A percentile compares a stretch with the other conserved stretches of the same genome.
These are phyloP conservation scores for Wickerhamomyces kurtzmanii DNA, from an alignment of 805 yeast genomes.

Conservation along the genomic window DNA sequence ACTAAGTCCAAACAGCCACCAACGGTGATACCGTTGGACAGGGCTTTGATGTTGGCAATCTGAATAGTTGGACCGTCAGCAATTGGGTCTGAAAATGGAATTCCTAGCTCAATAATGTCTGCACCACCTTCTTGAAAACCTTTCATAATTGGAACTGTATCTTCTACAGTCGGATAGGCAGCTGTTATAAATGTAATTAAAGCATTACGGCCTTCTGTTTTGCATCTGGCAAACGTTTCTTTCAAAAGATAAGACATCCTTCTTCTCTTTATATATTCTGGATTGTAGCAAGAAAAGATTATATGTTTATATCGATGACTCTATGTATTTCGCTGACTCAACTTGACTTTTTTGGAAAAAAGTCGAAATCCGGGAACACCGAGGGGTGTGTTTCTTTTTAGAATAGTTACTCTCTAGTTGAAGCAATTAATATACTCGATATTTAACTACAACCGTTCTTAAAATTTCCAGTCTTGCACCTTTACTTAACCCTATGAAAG, in stretches of 20 bases:
- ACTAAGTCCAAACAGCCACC: slow-evolving; percentile 62
- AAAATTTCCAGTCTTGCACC: too few species aligned
- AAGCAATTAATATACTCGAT: too few species aligned
- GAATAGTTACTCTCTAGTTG: too few species aligned
- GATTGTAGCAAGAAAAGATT: slow-evolving; percentile 43
- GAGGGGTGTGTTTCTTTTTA: too few species aligned
- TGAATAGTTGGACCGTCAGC: slow-evolving; percentile 99
- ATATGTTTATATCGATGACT: neutral
- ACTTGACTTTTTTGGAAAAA: too few species aligned
- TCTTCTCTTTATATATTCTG: slow-evolving; percentile 19
- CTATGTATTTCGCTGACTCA: neutral
- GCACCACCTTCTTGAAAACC: slow-evolving; percentile 95
- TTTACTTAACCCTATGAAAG: too few species aligned
- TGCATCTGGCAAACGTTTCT: slow-evolving; percentile 53
- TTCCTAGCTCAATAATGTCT: slow-evolving; percentile 88
- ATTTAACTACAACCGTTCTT: too few species aligned
- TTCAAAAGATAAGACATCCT: slow-evolving; percentile 43
- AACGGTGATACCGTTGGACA: slow-evolving; percentile 75
- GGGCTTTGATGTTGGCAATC: slow-evolving; percentile 73
- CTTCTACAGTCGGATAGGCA: slow-evolving; percentile 83
- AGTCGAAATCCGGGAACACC: too few species aligned
- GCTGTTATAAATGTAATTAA: slow-evolving; percentile 90
- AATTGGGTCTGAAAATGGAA: slow-evolving; percentile 97
- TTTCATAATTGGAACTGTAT: slow-evolving; percentile 75
- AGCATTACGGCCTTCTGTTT: slow-evolving; percentile 68